phyloP scores from a whole-genome alignment of 805 yeast genomes.

The Torulaspora maleeae region DNA sequence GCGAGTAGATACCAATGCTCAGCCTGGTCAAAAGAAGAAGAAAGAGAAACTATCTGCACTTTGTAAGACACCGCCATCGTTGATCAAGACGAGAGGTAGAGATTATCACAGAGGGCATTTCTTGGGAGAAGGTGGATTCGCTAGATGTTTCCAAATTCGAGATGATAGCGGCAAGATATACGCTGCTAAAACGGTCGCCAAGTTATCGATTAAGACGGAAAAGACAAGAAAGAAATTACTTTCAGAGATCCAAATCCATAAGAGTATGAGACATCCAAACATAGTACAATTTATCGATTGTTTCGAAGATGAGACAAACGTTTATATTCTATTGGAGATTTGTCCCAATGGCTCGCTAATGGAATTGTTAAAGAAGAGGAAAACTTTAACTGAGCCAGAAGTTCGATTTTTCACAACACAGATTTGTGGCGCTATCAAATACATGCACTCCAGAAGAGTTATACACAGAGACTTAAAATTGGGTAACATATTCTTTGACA shows the following conservation, averaged over 20 bases:
- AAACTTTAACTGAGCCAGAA: conserved; percentile 84
- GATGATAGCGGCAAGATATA: conserved; percentile 80
- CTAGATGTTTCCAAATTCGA: conserved; percentile 95
- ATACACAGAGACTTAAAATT: conserved; percentile 94
- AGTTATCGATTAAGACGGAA: conserved; percentile 84
- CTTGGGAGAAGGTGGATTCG: conserved; percentile 98
- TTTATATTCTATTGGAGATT: conserved; percentile 86
- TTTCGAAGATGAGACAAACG: conserved; percentile 93
- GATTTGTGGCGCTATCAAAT: conserved; percentile 88
- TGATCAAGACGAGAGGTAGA: conserved; percentile 84
- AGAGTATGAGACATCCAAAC: conserved; percentile 80
- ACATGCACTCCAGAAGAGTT: conserved; percentile 86
- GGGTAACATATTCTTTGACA: conserved; percentile 93
- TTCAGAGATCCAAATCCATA: conserved; percentile 93
- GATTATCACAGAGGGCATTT: conserved; percentile 87
- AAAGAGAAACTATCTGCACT: conserved; percentile 85
- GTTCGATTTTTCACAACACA: conserved; percentile 87
- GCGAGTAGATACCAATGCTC: conserved; percentile 24
- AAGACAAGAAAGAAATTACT: conserved; percentile 79
- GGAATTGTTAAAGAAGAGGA: conserved; percentile 85
- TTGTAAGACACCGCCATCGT: conserved; percentile 94
- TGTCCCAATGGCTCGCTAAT: conserved; percentile 92
- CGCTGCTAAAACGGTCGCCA: conserved; percentile 98
- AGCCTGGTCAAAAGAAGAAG: conserved; percentile 52
- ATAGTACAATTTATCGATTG: conserved; percentile 92